These are phyloP conservation scores for Aspergillus fischeri DNA, from an alignment of 2,329 filamentous ascomycete species.

Conservation along the genomic window DNA sequence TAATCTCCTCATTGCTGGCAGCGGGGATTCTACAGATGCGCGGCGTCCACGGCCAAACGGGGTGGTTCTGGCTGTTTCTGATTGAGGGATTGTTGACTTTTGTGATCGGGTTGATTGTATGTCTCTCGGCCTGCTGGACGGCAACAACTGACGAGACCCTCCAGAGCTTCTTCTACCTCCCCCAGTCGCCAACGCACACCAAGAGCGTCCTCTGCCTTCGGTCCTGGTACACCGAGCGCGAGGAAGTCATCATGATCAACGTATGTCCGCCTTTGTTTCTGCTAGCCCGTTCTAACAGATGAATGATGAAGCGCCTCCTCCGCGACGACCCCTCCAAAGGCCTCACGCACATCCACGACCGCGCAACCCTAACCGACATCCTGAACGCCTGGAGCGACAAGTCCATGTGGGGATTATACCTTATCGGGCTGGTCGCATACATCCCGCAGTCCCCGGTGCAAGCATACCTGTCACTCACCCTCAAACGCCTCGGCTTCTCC, in stretches of 20 bases:
- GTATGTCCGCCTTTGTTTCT: not conserved
- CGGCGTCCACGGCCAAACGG: slow-evolving; percentile 37
- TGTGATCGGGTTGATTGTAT: slow-evolving; percentile 35
- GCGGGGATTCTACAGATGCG: slow-evolving; percentile 41
- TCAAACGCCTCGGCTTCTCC: slow-evolving; percentile 33
- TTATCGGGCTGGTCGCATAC: slow-evolving; percentile 42
- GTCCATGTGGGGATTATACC: slow-evolving; percentile 50
- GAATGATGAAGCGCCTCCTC: slow-evolving; percentile 29
- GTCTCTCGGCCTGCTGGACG: not conserved
- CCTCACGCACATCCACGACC: slow-evolving; percentile 45
- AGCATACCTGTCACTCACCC: slow-evolving; percentile 53
- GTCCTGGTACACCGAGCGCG: slow-evolving; percentile 24
- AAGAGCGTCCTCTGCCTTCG: slow-evolving; percentile 18
- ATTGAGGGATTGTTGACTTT: slow-evolving; percentile 44
- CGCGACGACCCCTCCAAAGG: slow-evolving; percentile 54
- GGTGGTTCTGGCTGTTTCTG: slow-evolving; percentile 43
- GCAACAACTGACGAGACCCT: slow-evolving; percentile 24
- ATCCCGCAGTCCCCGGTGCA: slow-evolving; percentile 48
- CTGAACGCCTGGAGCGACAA: slow-evolving; percentile 44
- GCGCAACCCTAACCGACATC: slow-evolving; percentile 42
- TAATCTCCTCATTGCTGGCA: slow-evolving; percentile 36
- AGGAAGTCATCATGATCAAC: slow-evolving; percentile 29
- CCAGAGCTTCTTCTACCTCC: slow-evolving; percentile 26
- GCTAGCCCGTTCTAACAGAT: too few species aligned
- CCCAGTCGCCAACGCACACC: slow-evolving; percentile 25